Evolutionary conservation across 192 early-diverging fungal genomes (phyloP).

Genomic region (Physocladia obscura): DNA sequence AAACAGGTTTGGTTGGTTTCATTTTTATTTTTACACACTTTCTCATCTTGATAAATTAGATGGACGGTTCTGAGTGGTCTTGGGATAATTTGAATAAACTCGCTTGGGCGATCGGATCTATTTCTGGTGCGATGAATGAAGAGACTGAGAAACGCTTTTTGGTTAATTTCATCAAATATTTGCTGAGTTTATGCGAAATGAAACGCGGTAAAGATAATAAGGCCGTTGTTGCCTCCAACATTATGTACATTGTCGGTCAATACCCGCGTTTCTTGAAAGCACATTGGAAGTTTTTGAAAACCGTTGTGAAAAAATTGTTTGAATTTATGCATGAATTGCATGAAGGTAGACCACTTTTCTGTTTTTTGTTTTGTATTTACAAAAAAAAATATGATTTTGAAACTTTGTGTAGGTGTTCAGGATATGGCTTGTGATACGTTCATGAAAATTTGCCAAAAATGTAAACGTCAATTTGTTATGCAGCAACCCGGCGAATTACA

Average conservation of each 20-base stretch:
- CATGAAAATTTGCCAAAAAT: slow-evolving; percentile 98
- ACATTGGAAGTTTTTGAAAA: slow-evolving; percentile 99
- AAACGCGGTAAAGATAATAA: slow-evolving; percentile 99
- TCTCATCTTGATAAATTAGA: too few species aligned
- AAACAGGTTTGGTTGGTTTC: slow-evolving; percentile 64
- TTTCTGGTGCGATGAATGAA: slow-evolving; percentile 94
- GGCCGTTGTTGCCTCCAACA: slow-evolving; percentile 98
- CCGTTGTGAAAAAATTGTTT: slow-evolving; percentile 99
- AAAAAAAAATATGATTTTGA: neutral
- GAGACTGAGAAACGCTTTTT: slow-evolving; percentile 96
- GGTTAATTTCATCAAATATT: slow-evolving; percentile 97
- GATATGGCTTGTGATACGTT: slow-evolving; percentile 99
- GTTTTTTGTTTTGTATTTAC: neutral
- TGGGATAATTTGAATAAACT: slow-evolving; percentile 98
- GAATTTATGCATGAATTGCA: slow-evolving; percentile 99
- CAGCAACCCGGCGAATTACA: slow-evolving; percentile 85
- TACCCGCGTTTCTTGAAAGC: slow-evolving; percentile 99
- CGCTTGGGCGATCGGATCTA: slow-evolving; percentile 99
- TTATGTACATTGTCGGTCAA: slow-evolving; percentile 99
- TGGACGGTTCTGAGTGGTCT: slow-evolving; percentile 96
- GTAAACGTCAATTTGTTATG: slow-evolving; percentile 90
- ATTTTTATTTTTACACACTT: neutral
- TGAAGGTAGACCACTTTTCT: slow-evolving; percentile 58
- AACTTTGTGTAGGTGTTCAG: slow-evolving; percentile 74
- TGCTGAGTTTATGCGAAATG: slow-evolving; percentile 91